Base-by-base conservation (phyloP, 805 yeast genomes). In the Peterozyma toletana region DNA sequence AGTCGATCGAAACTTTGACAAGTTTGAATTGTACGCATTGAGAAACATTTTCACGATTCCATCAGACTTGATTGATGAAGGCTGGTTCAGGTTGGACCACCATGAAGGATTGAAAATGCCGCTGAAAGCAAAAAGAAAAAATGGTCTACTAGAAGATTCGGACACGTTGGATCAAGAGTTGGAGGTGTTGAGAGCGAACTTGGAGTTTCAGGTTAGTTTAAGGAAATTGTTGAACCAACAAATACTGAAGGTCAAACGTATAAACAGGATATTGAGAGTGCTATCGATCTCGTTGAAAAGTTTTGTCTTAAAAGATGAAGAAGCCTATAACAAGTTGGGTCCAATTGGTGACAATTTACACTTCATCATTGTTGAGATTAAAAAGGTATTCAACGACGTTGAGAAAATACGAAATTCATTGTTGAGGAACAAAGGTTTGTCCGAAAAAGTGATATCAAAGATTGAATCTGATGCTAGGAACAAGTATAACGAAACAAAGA, bases 1-100 rank as follows among this genome's bases (percentile, higher is more conserved):
- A 1, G 83, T 89, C 10, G 96, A 89, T 62, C 72, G 72, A 51
- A 86, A 86, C 57, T 89, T 87, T 58, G 97, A 90, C 59, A 83
- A 83, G 58, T 80, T 86, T 53, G 97, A 90, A 62, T 64, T 88
- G 31, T 90, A 90, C 60, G 75, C 86, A 2, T 63, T 87, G 41
- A 66, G 96, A 55, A 90, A 90, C 57, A 77, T 90, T 11, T 68
- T 90, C 43, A 74, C 73, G 11, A 66, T 90, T 14, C 96, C 96
- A 0, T 62, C 62, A 5, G 84, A 80, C 11, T 65, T 86, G 31
- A 69, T 83, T 1, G 72, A 71, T 3, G 75, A 66, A 11, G 95
- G 96, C 5, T 79, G 77, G 68, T 64, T 90, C 44, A 61, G 83
- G 39, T 64, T 89, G 39, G 71, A 71, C 40, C 93, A 87, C 55